Percentiles rank a stretch among this genome's conserved stretches.
phyloP scores from a whole-genome alignment of 2,329 filamentous ascomycete genomes.

The Cladosporium halotolerans region DNA sequence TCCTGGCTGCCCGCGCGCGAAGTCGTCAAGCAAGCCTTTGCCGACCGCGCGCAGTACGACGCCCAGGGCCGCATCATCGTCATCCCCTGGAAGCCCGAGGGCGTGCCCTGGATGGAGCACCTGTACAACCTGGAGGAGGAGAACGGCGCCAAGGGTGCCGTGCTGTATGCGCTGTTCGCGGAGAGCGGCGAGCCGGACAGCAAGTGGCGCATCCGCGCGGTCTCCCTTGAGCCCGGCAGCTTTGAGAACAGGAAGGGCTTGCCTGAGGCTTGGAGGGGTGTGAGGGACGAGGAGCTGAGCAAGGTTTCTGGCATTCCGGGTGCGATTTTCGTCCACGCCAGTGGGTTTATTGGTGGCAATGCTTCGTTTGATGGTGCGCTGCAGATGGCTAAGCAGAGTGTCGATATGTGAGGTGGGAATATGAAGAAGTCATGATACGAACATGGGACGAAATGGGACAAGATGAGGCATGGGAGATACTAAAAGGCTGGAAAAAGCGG shows the following conservation, averaged over 20 bases:
- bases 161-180: conserved; percentile 85
- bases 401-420: conserved; percentile 38
- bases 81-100: conserved; percentile 55
- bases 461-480: too few relatives aligned
- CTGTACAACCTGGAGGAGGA: conserved; percentile 78
- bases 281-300: conserved; percentile 80
- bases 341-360: conserved; percentile 94
- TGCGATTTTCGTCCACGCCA: conserved; percentile 87
- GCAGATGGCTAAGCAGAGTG: conserved; percentile 74
- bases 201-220: conserved; percentile 91
- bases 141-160: conserved; percentile 41
- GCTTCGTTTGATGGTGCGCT: conserved; percentile 82
- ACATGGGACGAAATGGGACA: too few relatives aligned
- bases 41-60: conserved; percentile 61
- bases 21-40: conserved; percentile 70
- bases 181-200: conserved; percentile 68
- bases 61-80: conserved; percentile 73
- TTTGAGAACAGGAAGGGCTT: conserved; percentile 90
- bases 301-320: conserved; percentile 62
- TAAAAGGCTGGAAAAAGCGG: too few relatives aligned
- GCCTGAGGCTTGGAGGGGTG: conserved; percentile 85
- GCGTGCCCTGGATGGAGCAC: conserved; percentile 94
- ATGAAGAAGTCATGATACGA: too few relatives aligned
- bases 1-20: conserved; percentile 85
- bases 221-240: conserved; percentile 76